Evolutionary conservation across 441 rosid species (phyloP).

Genomic region (Bruguiera hainesii): DNA sequence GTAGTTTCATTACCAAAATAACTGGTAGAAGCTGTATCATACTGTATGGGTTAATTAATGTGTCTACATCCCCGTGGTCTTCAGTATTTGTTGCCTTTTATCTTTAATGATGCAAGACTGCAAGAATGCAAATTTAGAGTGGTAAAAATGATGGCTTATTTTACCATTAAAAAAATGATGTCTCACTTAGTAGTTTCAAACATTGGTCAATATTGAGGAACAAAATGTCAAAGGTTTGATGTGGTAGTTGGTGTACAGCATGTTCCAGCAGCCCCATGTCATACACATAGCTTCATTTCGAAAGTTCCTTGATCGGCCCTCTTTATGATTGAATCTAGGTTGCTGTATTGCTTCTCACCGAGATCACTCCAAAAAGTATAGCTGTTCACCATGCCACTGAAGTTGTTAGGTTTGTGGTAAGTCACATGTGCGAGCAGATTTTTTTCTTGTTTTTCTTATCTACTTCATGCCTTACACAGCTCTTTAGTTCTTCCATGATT

Average conservation of each 20-base stretch:
- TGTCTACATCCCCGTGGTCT: no score
- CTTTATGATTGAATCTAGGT: conserved; percentile 49
- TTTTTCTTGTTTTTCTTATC: conserved; percentile 9
- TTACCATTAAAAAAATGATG: not conserved
- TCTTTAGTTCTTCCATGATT: conserved; percentile 16
- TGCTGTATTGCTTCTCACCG: conserved; percentile 87
- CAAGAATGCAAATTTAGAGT: not conserved
- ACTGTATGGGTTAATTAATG: no score
- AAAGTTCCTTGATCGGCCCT: conserved; percentile 7
- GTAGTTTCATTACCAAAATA: no score
- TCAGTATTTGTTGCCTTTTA: not conserved
- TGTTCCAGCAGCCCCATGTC: conserved; percentile 2
- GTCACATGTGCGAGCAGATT: conserved; percentile 15
- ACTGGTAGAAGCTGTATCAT: no score
- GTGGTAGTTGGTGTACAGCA: not conserved
- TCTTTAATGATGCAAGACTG: not conserved
- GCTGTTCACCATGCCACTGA: conserved; percentile 97
- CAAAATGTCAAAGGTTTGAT: not conserved
- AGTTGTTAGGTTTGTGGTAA: conserved; percentile 96
- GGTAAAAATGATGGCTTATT: not conserved
- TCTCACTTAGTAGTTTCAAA: not conserved
- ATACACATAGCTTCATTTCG: not conserved
- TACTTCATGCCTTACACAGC: conserved; percentile 10
- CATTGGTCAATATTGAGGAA: not conserved
- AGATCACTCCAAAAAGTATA: conserved; percentile 98